Conservation (phyloP, 2,329 filamentous ascomycete species). For the Seiridium unicorne region DNA sequence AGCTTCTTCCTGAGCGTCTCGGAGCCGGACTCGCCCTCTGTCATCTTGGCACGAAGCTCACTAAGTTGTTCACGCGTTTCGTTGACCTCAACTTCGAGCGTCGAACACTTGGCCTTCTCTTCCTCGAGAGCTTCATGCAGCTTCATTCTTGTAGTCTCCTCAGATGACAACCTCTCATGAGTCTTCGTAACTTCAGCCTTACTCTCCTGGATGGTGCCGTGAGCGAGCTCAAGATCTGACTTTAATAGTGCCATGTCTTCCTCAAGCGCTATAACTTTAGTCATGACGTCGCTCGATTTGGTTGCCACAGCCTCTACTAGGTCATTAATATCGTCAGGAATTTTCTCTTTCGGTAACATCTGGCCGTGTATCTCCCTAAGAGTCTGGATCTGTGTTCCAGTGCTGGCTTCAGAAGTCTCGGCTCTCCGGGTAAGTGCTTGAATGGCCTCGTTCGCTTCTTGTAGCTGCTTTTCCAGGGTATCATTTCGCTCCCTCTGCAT, state of each 20-base stretch:
- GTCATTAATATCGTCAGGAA: conserved; percentile 55
- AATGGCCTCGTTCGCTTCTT: conserved; percentile 52
- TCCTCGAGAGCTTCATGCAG: conserved; percentile 53
- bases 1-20: conserved; percentile 74
- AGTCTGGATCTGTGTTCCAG: conserved; percentile 49
- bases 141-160: conserved; percentile 50
- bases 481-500: conserved; percentile 60
- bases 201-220: conserved; percentile 52
- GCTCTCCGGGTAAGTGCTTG: conserved; percentile 50
- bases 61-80: conserved; percentile 70
- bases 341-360: conserved; percentile 49
- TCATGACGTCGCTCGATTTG: conserved; percentile 56
- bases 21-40: conserved; percentile 80
- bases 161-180: conserved; percentile 49
- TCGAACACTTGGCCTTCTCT: conserved; percentile 52
- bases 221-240: conserved; percentile 61
- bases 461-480: conserved; percentile 55
- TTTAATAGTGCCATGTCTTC: conserved; percentile 58
- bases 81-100: conserved; percentile 55
- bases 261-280: conserved; percentile 59
- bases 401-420: conserved; percentile 47
- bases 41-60: conserved; percentile 67
- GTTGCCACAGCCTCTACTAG: conserved; percentile 60
- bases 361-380: conserved; percentile 60
- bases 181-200: conserved; percentile 55